phyloP scores from a whole-genome alignment of 2,329 filamentous ascomycete species.

The Paradendryphiella salina region DNA sequence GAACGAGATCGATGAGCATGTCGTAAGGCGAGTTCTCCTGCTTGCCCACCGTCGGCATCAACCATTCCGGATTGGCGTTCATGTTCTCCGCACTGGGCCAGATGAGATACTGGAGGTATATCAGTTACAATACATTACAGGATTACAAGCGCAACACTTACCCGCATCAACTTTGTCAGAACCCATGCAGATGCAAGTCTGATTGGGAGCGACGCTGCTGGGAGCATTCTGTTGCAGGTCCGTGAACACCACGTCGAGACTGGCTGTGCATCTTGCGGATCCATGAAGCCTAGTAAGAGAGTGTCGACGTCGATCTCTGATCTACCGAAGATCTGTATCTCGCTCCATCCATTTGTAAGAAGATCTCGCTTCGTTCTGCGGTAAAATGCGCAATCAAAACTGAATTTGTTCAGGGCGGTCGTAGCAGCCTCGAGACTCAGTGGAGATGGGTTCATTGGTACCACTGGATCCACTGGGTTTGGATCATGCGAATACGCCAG shows the following conservation, averaged over 20 bases:
- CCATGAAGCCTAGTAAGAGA: constrained; percentile 39
- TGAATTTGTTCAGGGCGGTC: constrained; percentile 36
- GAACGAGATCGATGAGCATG: constrained; percentile 41
- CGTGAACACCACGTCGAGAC: constrained; percentile 42
- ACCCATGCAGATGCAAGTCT: constrained; percentile 41
- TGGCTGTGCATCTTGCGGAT: constrained; percentile 40
- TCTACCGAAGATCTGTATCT: constrained; percentile 40
- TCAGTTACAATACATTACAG: constrained; percentile 12
- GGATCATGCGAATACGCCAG: constrained; percentile 30
- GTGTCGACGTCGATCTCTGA: constrained; percentile 43
- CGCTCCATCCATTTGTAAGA: constrained; percentile 39
- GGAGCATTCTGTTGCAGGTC: constrained; percentile 39
- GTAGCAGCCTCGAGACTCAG: constrained; percentile 23
- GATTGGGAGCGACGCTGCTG: constrained; percentile 29
- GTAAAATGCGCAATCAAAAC: constrained; percentile 42
- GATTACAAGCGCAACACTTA: constrained; percentile 20
- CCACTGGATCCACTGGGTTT: constrained; percentile 20
- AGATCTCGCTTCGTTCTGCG: constrained; percentile 39
- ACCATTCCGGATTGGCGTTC: constrained; percentile 43
- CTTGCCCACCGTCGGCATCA: constrained; percentile 37
- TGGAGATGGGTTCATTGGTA: constrained; percentile 25
- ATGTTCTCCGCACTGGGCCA: constrained; percentile 45
- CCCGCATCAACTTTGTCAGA: constrained; percentile 44
- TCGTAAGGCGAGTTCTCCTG: constrained; percentile 40
- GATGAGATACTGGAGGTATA: constrained; percentile 36